Evolutionary conservation across 805 yeast species (phyloP).

Genomic region (Yamadazyma philogaea): DNA sequence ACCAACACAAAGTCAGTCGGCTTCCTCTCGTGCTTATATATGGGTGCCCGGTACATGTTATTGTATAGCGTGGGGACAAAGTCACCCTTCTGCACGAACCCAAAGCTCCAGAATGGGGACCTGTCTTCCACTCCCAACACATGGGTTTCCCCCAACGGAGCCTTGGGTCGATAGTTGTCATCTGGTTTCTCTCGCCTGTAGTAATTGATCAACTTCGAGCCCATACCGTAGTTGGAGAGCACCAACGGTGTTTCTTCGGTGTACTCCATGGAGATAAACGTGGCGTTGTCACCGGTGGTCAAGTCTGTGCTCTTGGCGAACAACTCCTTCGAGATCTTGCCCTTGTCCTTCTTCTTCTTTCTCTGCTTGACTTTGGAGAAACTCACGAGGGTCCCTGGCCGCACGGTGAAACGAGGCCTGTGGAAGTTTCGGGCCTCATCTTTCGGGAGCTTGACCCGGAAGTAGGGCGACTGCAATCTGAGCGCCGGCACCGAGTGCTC

Average conservation of each 20-base stretch:
- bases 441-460: slow-evolving; percentile 70
- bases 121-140: slow-evolving; percentile 95
- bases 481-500: slow-evolving; percentile 90
- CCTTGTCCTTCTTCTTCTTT: slow-evolving; percentile 86
- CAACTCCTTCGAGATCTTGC: slow-evolving; percentile 72
- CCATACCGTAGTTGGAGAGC: slow-evolving; percentile 91
- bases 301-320: slow-evolving; percentile 71
- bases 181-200: slow-evolving; percentile 80
- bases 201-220: slow-evolving; percentile 86
- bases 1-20: slow-evolving; percentile 79
- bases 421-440: slow-evolving; percentile 75
- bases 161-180: slow-evolving; percentile 82
- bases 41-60: slow-evolving; percentile 88
- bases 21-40: slow-evolving; percentile 78
- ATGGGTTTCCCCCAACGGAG: slow-evolving; percentile 89
- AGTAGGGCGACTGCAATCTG: slow-evolving; percentile 85
- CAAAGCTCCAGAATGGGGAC: slow-evolving; percentile 98
- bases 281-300: slow-evolving; percentile 79
- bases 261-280: slow-evolving; percentile 77
- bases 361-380: slow-evolving; percentile 74
- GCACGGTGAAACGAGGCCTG: slow-evolving; percentile 67
- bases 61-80: slow-evolving; percentile 92
- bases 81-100: slow-evolving; percentile 91
- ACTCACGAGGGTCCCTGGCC: slow-evolving; percentile 73
- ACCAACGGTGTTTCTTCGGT: slow-evolving; percentile 85